Base-by-base conservation (phyloP, 2,329 filamentous ascomycete species). In the Colletotrichum sp. region DNA sequence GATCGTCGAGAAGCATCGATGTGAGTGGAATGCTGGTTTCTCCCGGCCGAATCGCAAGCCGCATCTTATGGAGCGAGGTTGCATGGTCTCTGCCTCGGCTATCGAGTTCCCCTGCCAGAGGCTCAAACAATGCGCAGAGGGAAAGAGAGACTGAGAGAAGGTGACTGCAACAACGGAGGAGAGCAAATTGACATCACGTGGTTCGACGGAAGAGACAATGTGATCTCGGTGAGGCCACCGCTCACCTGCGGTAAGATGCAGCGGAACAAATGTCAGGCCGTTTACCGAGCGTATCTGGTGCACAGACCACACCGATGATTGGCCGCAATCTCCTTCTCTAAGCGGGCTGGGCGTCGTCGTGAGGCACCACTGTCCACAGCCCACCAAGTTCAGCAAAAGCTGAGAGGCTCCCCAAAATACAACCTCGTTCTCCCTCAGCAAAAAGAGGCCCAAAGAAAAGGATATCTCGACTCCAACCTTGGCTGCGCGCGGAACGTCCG, bases 351-450 rank as follows among this genome's bases (percentile, higher is more conserved):
- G 70, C 59, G 34, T 32, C 55, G 69, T 66, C 72, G 75, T 74
- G 70, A 75, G 75, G 72, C 75, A 75, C 66, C 66, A 52, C 72
- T 27, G 61, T 71, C 66, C 75, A 71, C 72, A 66, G 67, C 71
- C 73, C 71, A 75, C 75, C 66, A 77, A 71, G 71, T 77, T 75
- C 52, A 75, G 75, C 71, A 75, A 70, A 75, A 70, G 71, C 72
- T 76, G 70, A 74, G 70, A 68, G 74, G 65, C 74, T 72, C 57
- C 64, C 71, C 62, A 74, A 73, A 72, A 72, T 62, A 49, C 59
- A 39, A 63, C 70, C 57, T 64, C 61, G 36, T 39, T 71, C 49
- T 29, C 70, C 70, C 36, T 55, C 39, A 63, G 32, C 59, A 44
- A 61, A 63, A 64, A 39, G 30, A 67, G 73, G 63, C 61, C 34